Base-by-base conservation (phyloP, 2,329 filamentous ascomycete genomes). In the Cadophora luteo-olivacea region DNA sequence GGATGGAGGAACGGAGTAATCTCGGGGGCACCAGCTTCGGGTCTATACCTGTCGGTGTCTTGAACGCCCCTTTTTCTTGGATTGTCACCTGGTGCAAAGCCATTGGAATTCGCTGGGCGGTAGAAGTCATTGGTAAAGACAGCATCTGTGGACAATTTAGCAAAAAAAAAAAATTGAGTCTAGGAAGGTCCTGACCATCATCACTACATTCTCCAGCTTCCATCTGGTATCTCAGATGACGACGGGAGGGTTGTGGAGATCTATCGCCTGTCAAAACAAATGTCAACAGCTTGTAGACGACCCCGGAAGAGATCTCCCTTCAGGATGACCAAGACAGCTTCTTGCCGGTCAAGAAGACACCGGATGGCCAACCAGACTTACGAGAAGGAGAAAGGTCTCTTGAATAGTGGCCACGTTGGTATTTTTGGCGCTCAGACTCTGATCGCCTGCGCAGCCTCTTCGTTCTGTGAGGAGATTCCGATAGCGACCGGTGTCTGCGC, bases 11-110 rank as follows among this genome's bases (percentile, higher is more conserved):
- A n/a, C 16, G 19, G 4, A 19, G 16, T 48, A 7, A 24, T 5
- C 12, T 25, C 33, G 36, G 3, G 11, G 7, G 36, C n/a, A 22
- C 12, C 4, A 5, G n/a, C n/a, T 45, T 24, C 16, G 14, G 58
- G 41, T 22, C 38, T 61, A 24, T 49, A 61, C 24, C 41, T n/a
- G 33, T 61, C 58, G 19, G 12, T 61, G 7, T 49, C 25, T 32
- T 16, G 58, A 22, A 61, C 58, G 12, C 58, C 58, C 16, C 58
- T 48, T 19, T 25, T 61, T 32, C 25, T 33, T 16, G 58, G 58
- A 48, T 48, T 61, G 9, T 49, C 16, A 49, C 58, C 58, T 32
- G 41, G 38, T 33, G 58, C 38, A 33, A 11, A 61, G 14, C 41
- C 41, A 61, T 48, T 29, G 24, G 58, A 61, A 14, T 1, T 32